Conservation (phyloP, 129 eudicot species). For the Pulicaria dysenterica region DNA sequence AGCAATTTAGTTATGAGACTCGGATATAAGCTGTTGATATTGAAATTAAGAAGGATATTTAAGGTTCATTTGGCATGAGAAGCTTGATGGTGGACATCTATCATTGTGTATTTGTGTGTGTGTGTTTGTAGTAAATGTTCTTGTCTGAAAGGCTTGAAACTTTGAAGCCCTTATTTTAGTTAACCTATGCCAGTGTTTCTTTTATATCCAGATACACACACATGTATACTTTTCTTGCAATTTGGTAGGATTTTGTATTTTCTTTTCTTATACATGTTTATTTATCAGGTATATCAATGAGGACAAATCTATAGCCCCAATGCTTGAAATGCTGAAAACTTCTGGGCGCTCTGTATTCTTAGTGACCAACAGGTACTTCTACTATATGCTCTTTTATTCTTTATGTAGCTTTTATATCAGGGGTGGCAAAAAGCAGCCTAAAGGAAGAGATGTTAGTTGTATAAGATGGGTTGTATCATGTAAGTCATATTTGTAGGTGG, state of each 20-base stretch:
- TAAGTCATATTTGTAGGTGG: not conserved
- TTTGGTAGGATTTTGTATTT: constrained; percentile 7
- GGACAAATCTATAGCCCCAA: constrained; percentile 70
- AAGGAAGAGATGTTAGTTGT: not conserved
- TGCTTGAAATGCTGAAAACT: constrained; percentile 85
- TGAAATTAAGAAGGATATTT: no score
- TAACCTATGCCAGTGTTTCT: not conserved
- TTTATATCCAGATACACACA: not conserved
- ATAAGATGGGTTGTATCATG: not conserved
- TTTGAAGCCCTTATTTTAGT: constrained; percentile 12
- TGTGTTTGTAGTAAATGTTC: not conserved
- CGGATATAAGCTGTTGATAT: no score
- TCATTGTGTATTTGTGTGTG: not conserved
- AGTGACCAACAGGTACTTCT: constrained; percentile 88
- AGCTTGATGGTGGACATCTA: constrained; percentile 7
- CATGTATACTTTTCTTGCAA: not conserved
- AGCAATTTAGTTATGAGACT: not conserved
- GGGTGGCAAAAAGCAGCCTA: not conserved
- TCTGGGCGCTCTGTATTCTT: constrained; percentile 85
- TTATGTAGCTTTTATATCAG: not conserved
- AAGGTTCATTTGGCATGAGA: not conserved
- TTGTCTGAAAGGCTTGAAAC: not conserved
- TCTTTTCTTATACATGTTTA: not conserved
- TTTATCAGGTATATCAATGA: constrained; percentile 79
- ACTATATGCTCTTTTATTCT: constrained; percentile 3